These are phyloP conservation scores for Diaporthe ampelina DNA, from an alignment of 2,329 filamentous ascomycete genomes.

Conservation along the genomic window DNA sequence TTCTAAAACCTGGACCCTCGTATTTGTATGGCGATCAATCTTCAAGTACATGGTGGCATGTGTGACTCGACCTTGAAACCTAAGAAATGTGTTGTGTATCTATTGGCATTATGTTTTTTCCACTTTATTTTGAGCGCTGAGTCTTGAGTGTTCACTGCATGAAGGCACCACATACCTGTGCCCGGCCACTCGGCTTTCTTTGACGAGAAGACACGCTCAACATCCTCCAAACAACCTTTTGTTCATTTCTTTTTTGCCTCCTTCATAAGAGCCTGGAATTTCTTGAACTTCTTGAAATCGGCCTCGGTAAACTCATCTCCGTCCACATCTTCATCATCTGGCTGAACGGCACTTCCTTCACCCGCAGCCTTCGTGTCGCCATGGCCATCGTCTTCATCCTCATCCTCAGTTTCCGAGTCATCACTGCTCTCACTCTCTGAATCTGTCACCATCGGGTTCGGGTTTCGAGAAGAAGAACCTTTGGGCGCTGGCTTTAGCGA, in stretches of 20 bases:
- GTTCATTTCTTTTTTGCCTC: background rate
- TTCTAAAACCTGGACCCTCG: background rate
- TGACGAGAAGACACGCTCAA: conserved; percentile 51
- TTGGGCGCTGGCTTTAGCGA: conserved; percentile 14
- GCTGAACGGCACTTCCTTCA: background rate
- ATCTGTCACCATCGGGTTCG: background rate
- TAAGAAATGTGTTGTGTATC: too few species aligned
- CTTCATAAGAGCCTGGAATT: background rate
- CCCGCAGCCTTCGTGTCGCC: background rate
- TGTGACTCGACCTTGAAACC: background rate
- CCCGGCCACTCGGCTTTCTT: conserved; percentile 44
- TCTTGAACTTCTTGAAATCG: background rate
- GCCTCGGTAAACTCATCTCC: conserved; percentile 13
- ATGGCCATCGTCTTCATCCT: background rate
- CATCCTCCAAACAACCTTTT: too few species aligned
- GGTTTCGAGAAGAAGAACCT: background rate
- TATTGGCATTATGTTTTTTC: too few species aligned
- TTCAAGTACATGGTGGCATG: background rate
- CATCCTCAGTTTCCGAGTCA: conserved; percentile 9
- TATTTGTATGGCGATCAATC: background rate
- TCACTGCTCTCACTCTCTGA: conserved; percentile 13
- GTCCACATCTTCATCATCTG: background rate
- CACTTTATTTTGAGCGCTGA: too few species aligned
- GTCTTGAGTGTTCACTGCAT: too few species aligned
- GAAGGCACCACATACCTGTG: conserved; percentile 17